Evolutionary conservation across 2,329 filamentous ascomycete genomes (phyloP).

Genomic region (Zasmidium angulare): DNA sequence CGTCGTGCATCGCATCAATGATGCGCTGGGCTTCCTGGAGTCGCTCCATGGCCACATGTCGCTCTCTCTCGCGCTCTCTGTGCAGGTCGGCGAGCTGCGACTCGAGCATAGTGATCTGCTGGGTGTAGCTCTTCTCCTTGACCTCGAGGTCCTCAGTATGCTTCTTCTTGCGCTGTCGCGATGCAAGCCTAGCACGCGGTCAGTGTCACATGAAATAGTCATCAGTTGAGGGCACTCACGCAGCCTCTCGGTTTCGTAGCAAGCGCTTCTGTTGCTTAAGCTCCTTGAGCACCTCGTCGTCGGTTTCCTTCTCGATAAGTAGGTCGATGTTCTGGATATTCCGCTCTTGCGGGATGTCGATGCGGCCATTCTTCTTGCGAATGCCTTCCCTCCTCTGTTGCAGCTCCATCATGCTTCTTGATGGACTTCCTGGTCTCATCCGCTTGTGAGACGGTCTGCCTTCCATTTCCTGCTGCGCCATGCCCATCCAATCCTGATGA

Average conservation of each 20-base stretch:
- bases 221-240: constrained; percentile 57
- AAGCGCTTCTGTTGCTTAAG: constrained; percentile 97
- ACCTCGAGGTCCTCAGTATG: constrained; percentile 95
- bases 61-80: constrained; percentile 45
- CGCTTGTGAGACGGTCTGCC: constrained; percentile 49
- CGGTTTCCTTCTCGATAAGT: constrained; percentile 81
- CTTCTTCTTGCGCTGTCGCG: constrained; percentile 94
- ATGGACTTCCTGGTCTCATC: constrained; percentile 70
- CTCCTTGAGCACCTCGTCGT: constrained; percentile 94
- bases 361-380: constrained; percentile 97
- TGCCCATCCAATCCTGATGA: constrained; percentile 58
- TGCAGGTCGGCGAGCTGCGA: constrained; percentile 71
- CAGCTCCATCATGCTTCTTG: constrained; percentile 30
- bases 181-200: constrained; percentile 70
- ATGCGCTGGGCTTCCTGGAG: constrained; percentile 73
- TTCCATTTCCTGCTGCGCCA: constrained; percentile 53
- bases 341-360: constrained; percentile 92
- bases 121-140: constrained; percentile 89
- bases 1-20: constrained; percentile 73
- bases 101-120: constrained; percentile 74
- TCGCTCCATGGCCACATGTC: constrained; percentile 59
- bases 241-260: constrained; percentile 91
- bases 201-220: constrained; percentile 16
- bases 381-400: constrained; percentile 82
- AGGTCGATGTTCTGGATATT: constrained; percentile 94